phyloP scores from a whole-genome alignment of 2,329 filamentous ascomycete genomes.

The Teratosphaeria gauchensis region DNA sequence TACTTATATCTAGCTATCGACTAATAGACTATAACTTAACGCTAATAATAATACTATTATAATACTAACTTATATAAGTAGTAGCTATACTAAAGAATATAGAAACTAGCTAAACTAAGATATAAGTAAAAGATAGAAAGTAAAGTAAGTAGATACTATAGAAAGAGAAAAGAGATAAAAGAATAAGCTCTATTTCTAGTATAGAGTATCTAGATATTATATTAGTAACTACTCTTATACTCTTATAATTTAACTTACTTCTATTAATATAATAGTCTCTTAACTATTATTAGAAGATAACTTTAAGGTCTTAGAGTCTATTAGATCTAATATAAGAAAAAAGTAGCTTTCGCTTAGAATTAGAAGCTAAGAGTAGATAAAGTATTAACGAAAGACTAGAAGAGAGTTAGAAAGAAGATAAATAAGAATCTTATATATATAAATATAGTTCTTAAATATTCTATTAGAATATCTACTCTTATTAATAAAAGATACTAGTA shows the following conservation, averaged over 20 bases:
- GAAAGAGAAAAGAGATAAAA: no score
- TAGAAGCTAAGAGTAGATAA: slow-evolving; percentile 3
- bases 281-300: not conserved
- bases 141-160: no score
- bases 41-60: slow-evolving; percentile 1
- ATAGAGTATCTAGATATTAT: no score
- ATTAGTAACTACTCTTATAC: no score
- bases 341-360: slow-evolving; percentile 2
- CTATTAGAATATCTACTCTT: slow-evolving; percentile 1
- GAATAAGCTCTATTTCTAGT: no score
- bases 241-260: no score
- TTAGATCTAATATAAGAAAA: not conserved
- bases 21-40: not conserved
- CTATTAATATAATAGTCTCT: no score
- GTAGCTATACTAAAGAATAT: not conserved
- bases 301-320: not conserved
- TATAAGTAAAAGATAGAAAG: no score
- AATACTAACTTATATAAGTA: not conserved
- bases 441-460: slow-evolving; percentile 3
- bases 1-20: not conserved
- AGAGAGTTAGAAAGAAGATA: not conserved
- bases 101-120: not conserved
- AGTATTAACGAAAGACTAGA: not conserved
- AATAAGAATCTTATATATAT: slow-evolving; percentile 2
- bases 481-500: slow-evolving; percentile 5